Base-by-base conservation (phyloP, 140 eudicot species). In the Anethum foeniculum region DNA sequence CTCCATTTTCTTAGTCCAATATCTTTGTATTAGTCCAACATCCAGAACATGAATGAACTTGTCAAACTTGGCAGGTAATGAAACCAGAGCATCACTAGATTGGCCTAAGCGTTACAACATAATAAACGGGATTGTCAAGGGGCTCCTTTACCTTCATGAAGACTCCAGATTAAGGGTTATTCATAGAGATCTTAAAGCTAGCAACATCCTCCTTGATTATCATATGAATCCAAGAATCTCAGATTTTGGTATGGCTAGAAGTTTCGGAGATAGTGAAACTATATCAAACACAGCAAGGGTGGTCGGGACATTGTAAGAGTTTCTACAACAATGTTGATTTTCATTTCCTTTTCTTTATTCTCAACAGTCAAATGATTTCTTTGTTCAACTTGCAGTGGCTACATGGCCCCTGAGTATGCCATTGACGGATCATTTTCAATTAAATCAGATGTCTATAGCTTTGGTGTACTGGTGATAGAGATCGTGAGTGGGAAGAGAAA, bases 221-320 rank as follows among this genome's bases (percentile, higher is more conserved):
- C 21, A 68, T 68, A 32, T 68, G 74, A 68, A 68, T 30, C 74
- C 74, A 14, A 30, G n/a, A 68, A 68, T 68, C 11, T 68, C 74
- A 68, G 74, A 68, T 32, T 68, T 68, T 34, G 74, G 74, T 15
- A 68, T 68, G 74, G 74, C 74, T 32, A 68, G 74, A 68, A 68
- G 74, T 68, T 68, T 68, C 1, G 74, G 43, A 68, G 74, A 68
- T 6, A 1, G n/a, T 68, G 74, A 68, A 68, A 68, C 74, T 68
- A 21, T 32, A 13, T 30, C 74, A 68, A 68, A 32, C 74, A 68
- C 74, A 14, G 43, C n/a, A 15, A 68, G 74, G n/a, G 43, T 68
- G 39, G 74, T 68, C 3, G 43, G 74, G 28, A 68, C 43, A 5
- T 68, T 13, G 74, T 68, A 68, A 68, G 74, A 68, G 11, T 30